A percentile compares a stretch with the other conserved stretches of the same genome.
Conservation (phyloP, 2,329 filamentous ascomycete genomes). For the Colletotrichum orbiculare region DNA sequence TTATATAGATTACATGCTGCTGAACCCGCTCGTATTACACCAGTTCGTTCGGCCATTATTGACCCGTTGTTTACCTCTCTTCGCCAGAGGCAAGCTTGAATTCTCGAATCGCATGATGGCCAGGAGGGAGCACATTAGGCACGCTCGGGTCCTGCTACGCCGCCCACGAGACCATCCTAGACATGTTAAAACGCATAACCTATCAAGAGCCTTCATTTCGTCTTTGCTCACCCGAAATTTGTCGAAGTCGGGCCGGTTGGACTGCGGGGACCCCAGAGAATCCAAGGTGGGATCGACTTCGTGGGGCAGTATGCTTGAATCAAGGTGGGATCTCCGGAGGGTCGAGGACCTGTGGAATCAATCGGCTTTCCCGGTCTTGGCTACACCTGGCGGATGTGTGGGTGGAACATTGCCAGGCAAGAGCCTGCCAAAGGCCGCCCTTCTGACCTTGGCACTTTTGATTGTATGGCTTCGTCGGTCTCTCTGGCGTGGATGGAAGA, state of each 20-base stretch:
- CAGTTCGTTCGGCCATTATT: neutral
- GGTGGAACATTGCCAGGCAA: neutral
- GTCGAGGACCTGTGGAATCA: neutral
- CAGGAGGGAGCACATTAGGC: neutral
- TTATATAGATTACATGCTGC: neutral
- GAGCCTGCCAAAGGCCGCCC: too few species aligned
- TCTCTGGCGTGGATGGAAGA: too few species aligned
- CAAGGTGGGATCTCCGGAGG: slow-evolving; percentile 6
- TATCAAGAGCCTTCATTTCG: neutral
- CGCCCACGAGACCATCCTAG: neutral
- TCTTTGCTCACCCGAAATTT: neutral
- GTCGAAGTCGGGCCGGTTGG: slow-evolving; percentile 18
- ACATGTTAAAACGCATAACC: neutral
- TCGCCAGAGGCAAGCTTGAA: neutral
- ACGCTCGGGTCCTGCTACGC: slow-evolving; percentile 8
- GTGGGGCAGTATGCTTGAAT: slow-evolving; percentile 12
- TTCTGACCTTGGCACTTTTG: too few species aligned
- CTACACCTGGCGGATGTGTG: neutral
- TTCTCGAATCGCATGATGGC: neutral
- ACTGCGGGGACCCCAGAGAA: slow-evolving; percentile 28
- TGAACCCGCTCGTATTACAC: neutral
- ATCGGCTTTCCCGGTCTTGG: neutral
- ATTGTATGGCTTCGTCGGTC: too few species aligned
- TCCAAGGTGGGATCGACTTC: slow-evolving; percentile 4
- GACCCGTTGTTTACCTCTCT: neutral